phyloP scores from a whole-genome alignment of 495 filamentous ascomycete genomes.

The Aspergillus conjunctus region DNA sequence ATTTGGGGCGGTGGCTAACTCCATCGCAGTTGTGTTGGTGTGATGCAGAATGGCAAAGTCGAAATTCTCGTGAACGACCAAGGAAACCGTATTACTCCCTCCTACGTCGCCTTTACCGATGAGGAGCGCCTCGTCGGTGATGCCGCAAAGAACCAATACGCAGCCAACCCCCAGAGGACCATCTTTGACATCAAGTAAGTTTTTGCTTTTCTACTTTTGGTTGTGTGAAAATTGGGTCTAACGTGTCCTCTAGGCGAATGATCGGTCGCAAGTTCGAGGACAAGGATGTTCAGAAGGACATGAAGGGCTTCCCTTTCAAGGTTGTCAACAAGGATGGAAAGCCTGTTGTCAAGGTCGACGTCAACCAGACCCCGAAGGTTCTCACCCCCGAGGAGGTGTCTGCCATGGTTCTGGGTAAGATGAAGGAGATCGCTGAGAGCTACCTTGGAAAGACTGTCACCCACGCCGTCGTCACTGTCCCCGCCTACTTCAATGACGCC shows the following conservation, averaged over 20 bases:
- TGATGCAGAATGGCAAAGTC: conserved; percentile 98
- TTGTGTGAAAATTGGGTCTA: neutral
- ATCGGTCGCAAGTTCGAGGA: conserved; percentile 89
- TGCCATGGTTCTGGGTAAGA: conserved; percentile 87
- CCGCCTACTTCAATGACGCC: conserved; percentile 99
- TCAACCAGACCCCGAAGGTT: conserved; percentile 69
- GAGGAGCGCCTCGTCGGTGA: conserved; percentile 97
- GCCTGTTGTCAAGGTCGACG: conserved; percentile 76
- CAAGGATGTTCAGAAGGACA: conserved; percentile 79
- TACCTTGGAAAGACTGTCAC: conserved; percentile 94
- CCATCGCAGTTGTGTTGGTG: conserved; percentile 74
- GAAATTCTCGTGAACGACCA: conserved; percentile 97
- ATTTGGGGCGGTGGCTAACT: conserved; percentile 10
- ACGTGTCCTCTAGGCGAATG: conserved; percentile 61
- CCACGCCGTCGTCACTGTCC: conserved; percentile 96
- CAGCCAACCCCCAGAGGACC: conserved; percentile 84
- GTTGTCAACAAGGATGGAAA: conserved; percentile 80
- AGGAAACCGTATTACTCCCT: conserved; percentile 98
- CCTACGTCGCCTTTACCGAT: conserved; percentile 98
- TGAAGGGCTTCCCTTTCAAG: conserved; percentile 92
- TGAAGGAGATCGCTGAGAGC: conserved; percentile 95
- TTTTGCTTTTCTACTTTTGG: neutral
- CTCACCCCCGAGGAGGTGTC: conserved; percentile 88
- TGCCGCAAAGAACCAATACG: conserved; percentile 99
- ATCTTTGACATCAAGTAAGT: conserved; percentile 94